These are phyloP conservation scores for Ganoderma meredithae DNA, from an alignment of 1,284 basidiomycete genomes.

Conservation along the genomic window DNA sequence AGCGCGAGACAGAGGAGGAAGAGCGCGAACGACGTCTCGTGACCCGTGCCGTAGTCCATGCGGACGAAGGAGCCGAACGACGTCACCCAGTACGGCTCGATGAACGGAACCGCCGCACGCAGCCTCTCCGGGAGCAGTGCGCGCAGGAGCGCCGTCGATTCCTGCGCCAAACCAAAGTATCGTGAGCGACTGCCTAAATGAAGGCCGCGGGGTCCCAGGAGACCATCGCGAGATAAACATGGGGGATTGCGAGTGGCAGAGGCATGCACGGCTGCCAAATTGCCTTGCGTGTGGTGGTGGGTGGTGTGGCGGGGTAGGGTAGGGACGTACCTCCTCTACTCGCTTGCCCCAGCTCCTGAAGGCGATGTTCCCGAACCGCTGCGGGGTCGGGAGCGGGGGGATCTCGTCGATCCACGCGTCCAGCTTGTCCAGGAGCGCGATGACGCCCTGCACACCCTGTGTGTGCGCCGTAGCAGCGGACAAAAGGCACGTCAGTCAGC, in stretches of 20 bases:
- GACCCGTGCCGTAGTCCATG: slow-evolving; percentile 97
- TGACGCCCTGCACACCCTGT: slow-evolving; percentile 15
- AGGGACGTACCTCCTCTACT: slow-evolving; percentile 72
- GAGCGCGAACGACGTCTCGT: slow-evolving; percentile 90
- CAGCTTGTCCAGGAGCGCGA: slow-evolving; percentile 63
- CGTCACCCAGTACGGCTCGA: slow-evolving; percentile 81
- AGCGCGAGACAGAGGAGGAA: slow-evolving; percentile 77
- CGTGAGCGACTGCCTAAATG: background rate
- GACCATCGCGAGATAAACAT: background rate
- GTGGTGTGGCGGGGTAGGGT: background rate
- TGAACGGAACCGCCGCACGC: slow-evolving; percentile 57
- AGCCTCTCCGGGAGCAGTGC: slow-evolving; percentile 57
- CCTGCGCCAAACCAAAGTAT: slow-evolving; percentile 49
- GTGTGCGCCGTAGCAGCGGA: background rate
- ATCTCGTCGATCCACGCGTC: slow-evolving; percentile 85
- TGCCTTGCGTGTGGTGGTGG: background rate
- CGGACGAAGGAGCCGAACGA: slow-evolving; percentile 93
- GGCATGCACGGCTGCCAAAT: background rate
- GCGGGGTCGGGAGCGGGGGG: slow-evolving; percentile 80
- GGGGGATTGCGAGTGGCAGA: background rate
- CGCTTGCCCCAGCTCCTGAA: slow-evolving; percentile 89
- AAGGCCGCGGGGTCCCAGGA: slow-evolving; percentile 5
- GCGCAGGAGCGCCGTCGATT: slow-evolving; percentile 63
- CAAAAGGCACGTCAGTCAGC: background rate
- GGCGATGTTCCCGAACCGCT: slow-evolving; percentile 94